These are phyloP conservation scores for Gossypium herbaceum DNA, from an alignment of 345 rosid genomes.

Conservation along the genomic window DNA sequence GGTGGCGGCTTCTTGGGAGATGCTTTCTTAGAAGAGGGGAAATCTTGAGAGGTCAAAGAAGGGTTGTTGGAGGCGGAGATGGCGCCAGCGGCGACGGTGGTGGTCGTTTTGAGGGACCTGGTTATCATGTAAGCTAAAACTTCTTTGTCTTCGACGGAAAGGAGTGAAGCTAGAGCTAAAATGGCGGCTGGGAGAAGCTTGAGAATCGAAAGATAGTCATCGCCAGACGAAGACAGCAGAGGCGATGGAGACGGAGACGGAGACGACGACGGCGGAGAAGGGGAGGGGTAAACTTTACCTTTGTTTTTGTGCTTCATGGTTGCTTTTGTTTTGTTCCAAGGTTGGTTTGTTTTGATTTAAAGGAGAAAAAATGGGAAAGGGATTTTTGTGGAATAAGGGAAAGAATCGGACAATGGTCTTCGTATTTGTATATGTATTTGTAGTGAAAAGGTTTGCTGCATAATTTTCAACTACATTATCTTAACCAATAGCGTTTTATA, in stretches of 20 bases:
- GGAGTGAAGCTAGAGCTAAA: constrained; percentile 57
- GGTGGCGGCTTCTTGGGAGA: constrained; percentile 29
- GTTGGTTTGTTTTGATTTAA: no score
- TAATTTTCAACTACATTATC: no score
- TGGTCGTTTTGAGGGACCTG: constrained; percentile 47
- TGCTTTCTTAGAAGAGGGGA: constrained; percentile 21
- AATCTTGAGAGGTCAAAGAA: no score
- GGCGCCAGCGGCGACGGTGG: not conserved
- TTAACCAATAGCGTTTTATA: no score
- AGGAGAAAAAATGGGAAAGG: no score
- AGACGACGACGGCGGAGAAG: constrained; percentile 35
- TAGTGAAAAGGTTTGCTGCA: no score
- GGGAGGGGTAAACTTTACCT: constrained; percentile 59
- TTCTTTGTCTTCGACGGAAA: constrained; percentile 62
- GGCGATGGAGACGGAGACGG: constrained; percentile 36
- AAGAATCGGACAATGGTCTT: no score
- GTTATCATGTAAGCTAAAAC: constrained; percentile 87
- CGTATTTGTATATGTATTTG: no score
- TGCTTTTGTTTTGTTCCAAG: not conserved
- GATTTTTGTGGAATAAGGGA: not conserved
- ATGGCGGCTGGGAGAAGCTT: constrained; percentile 73
- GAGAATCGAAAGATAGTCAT: constrained; percentile 46
- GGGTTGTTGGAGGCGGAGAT: not conserved
- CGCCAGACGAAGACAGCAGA: constrained; percentile 7
- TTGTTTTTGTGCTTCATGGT: constrained; percentile 72